Conservation (phyloP, 495 filamentous ascomycete genomes). For the Aspergillus olivimuriae region DNA sequence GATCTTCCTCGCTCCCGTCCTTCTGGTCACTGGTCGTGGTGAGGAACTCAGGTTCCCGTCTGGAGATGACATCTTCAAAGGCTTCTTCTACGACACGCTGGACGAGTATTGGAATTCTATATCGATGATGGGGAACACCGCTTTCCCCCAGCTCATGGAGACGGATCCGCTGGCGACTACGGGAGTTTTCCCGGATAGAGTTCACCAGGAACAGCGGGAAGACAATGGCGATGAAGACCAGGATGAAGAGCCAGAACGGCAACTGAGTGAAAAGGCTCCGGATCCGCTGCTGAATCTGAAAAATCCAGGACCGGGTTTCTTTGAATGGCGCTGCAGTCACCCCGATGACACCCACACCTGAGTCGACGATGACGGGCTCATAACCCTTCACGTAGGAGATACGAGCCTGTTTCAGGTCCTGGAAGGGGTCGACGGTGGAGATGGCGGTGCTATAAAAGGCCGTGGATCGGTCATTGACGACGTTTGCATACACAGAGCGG, state of each 20-base stretch:
- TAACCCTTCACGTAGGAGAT: slow-evolving; percentile 71
- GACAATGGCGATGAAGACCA: slow-evolving; percentile 62
- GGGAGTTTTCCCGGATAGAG: slow-evolving; percentile 63
- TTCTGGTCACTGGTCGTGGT: slow-evolving; percentile 20
- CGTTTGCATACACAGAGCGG: slow-evolving; percentile 73
- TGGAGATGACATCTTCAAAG: slow-evolving; percentile 61
- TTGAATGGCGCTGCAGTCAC: neutral
- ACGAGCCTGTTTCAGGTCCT: slow-evolving; percentile 53
- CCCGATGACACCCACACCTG: slow-evolving; percentile 46
- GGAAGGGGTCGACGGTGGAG: slow-evolving; percentile 66
- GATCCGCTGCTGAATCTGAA: slow-evolving; percentile 19
- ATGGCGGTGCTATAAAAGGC: slow-evolving; percentile 78
- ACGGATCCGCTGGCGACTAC: slow-evolving; percentile 64
- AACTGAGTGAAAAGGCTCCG: slow-evolving; percentile 31
- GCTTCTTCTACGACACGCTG: slow-evolving; percentile 66
- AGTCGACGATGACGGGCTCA: slow-evolving; percentile 69
- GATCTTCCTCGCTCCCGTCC: too few species aligned
- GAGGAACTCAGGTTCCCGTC: slow-evolving; percentile 57
- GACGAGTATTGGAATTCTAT: slow-evolving; percentile 69
- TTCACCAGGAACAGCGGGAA: slow-evolving; percentile 66
- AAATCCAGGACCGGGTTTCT: too few species aligned
- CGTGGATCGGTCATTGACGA: slow-evolving; percentile 74
- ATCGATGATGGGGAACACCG: slow-evolving; percentile 56
- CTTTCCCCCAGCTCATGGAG: slow-evolving; percentile 68
- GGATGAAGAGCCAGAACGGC: slow-evolving; percentile 56